Evolutionary conservation across 2,329 filamentous ascomycete species (phyloP).

Genomic region (Boeremia lycopersici): DNA sequence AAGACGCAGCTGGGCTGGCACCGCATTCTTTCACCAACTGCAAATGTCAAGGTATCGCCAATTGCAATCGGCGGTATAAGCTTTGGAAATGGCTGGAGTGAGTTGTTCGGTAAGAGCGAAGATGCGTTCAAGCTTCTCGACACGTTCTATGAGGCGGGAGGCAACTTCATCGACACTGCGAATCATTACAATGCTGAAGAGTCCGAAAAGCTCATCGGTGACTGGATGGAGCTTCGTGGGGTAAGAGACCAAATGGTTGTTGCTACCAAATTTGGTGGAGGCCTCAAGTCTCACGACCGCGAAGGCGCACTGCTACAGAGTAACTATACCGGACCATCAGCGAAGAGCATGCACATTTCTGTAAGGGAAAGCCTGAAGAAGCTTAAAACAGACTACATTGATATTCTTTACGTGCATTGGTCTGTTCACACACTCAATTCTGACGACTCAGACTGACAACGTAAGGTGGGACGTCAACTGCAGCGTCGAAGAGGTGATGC

Average conservation of each 20-base stretch:
- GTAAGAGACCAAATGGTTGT: conserved; percentile 49
- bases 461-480: conserved; percentile 49
- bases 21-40: conserved; percentile 68
- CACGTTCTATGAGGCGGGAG: conserved; percentile 67
- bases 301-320: conserved; percentile 18
- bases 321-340: conserved; percentile 12
- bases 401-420: conserved; percentile 51
- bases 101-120: conserved; percentile 63
- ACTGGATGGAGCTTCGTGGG: conserved; percentile 49
- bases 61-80: conserved; percentile 65
- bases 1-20: conserved; percentile 61
- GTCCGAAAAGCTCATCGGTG: conserved; percentile 48
- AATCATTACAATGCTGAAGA: conserved; percentile 48
- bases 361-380: conserved; percentile 18
- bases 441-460: background rate
- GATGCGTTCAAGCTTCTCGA: conserved; percentile 69
- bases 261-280: conserved; percentile 47
- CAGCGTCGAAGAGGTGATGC: conserved; percentile 50
- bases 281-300: conserved; percentile 15
- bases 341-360: conserved; percentile 55
- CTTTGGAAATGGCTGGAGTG: conserved; percentile 68
- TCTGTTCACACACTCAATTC: conserved; percentile 22
- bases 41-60: conserved; percentile 59
- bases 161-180: conserved; percentile 74
- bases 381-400: conserved; percentile 60